Conservation (phyloP, 2,329 filamentous ascomycete species). For the Helotiales sp. region DNA sequence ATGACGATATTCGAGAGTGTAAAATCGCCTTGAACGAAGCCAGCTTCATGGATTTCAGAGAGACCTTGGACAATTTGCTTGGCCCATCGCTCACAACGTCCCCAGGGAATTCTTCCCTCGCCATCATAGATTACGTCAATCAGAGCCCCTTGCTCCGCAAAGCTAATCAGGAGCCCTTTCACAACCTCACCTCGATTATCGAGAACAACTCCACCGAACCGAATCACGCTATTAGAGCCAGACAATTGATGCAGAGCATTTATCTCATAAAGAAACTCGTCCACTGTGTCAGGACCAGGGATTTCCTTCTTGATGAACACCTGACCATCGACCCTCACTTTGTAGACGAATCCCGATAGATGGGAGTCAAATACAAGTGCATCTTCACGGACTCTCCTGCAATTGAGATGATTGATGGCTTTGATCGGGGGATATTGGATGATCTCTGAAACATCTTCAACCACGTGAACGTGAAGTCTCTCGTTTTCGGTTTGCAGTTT, state of each 20-base stretch:
- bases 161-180: slow-evolving; percentile 89
- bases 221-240: slow-evolving; percentile 77
- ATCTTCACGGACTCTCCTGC: slow-evolving; percentile 69
- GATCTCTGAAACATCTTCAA: slow-evolving; percentile 90
- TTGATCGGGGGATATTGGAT: slow-evolving; percentile 80
- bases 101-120: slow-evolving; percentile 65
- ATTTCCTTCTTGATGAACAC: slow-evolving; percentile 97
- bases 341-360: slow-evolving; percentile 97
- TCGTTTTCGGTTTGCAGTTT: slow-evolving; percentile 89
- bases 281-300: slow-evolving; percentile 90
- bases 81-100: slow-evolving; percentile 82
- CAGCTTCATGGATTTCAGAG: slow-evolving; percentile 90
- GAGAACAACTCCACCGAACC: slow-evolving; percentile 85
- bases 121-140: slow-evolving; percentile 91
- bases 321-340: slow-evolving; percentile 72
- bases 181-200: slow-evolving; percentile 75
- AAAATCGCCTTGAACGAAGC: slow-evolving; percentile 97
- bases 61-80: slow-evolving; percentile 88
- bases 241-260: slow-evolving; percentile 85
- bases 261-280: slow-evolving; percentile 97
- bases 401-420: slow-evolving; percentile 75
- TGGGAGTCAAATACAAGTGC: slow-evolving; percentile 87
- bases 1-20: slow-evolving; percentile 97
- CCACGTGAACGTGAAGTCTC: slow-evolving; percentile 91
- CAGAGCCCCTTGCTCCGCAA: slow-evolving; percentile 83